Evolutionary conservation across 495 filamentous ascomycete species (phyloP).

Genomic region (Podospora fimiseda): DNA sequence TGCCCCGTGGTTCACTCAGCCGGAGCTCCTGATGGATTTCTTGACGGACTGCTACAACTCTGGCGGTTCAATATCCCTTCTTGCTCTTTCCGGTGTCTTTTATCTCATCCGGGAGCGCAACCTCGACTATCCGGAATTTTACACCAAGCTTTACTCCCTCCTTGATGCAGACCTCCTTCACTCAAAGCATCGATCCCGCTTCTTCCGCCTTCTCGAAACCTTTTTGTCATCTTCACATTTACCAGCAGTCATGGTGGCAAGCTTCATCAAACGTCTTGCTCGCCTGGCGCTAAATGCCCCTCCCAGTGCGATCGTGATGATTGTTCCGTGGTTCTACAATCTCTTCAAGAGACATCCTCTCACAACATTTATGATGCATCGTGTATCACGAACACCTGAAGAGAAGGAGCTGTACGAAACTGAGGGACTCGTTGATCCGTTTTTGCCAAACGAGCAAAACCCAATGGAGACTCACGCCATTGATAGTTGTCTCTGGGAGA

Average conservation of each 20-base stretch:
- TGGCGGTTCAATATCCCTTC: conserved; percentile 76
- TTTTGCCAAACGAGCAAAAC: conserved; percentile 65
- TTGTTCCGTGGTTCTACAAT: conserved; percentile 94
- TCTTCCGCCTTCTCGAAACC: conserved; percentile 87
- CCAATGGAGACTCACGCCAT: conserved; percentile 82
- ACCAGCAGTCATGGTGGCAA: conserved; percentile 81
- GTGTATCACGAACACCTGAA: conserved; percentile 55
- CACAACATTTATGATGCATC: conserved; percentile 93
- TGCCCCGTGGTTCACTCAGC: conserved; percentile 77
- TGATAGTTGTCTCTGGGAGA: conserved; percentile 92
- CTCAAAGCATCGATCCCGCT: conserved; percentile 85
- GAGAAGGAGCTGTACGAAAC: conserved; percentile 50
- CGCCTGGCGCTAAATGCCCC: conserved; percentile 77
- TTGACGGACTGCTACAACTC: conserved; percentile 84
- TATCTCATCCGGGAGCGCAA: conserved; percentile 90
- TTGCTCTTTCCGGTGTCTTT: conserved; percentile 89
- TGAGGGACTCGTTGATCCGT: conserved; percentile 73
- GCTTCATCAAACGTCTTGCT: conserved; percentile 89
- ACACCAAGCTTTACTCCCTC: conserved; percentile 84
- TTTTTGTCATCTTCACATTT: conserved; percentile 92
- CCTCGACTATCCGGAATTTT: conserved; percentile 94
- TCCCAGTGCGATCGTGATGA: conserved; percentile 76
- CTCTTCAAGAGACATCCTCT: conserved; percentile 82
- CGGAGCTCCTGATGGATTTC: conserved; percentile 95
- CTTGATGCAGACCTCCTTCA: conserved; percentile 80